phyloP scores from a whole-genome alignment of 495 filamentous ascomycete species.

The Penicillium taxi region DNA sequence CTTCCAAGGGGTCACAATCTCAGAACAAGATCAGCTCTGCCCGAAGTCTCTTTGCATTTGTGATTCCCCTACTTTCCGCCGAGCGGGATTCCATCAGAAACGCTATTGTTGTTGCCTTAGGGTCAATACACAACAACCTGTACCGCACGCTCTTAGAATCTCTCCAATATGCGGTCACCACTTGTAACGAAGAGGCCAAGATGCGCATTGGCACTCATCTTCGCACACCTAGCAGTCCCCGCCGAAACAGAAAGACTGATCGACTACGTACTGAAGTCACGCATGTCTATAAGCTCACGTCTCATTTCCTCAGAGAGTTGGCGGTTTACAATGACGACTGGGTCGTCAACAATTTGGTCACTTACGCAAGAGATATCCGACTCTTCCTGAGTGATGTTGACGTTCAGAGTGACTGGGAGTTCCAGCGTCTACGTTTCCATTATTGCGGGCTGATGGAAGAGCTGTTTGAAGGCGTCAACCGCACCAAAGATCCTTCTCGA shows the following conservation, averaged over 20 bases:
- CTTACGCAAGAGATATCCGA: conserved; percentile 85
- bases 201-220: conserved; percentile 68
- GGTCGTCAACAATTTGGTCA: conserved; percentile 82
- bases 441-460: conserved; percentile 92
- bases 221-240: conserved; percentile 66
- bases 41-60: conserved; percentile 75
- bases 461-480: conserved; percentile 84
- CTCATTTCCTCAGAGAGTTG: conserved; percentile 74
- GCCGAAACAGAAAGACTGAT: conserved; percentile 72
- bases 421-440: conserved; percentile 82
- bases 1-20: conserved; percentile 61
- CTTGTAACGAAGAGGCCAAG: conserved; percentile 82
- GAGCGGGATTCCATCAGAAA: conserved; percentile 70
- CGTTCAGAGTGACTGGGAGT: conserved; percentile 93
- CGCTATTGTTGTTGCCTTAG: conserved; percentile 84
- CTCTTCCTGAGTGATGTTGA: conserved; percentile 90
- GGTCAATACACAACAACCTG: conserved; percentile 92
- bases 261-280: conserved; percentile 87
- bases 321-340: conserved; percentile 84
- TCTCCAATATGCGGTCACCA: conserved; percentile 70
- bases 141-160: conserved; percentile 89
- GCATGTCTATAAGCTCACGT: conserved; percentile 88
- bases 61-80: conserved; percentile 78
- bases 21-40: conserved; percentile 84
- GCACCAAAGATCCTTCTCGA: conserved; percentile 71